phyloP scores from a whole-genome alignment of 768 basidiomycete genomes.

The Fibroporia radiculosa region DNA sequence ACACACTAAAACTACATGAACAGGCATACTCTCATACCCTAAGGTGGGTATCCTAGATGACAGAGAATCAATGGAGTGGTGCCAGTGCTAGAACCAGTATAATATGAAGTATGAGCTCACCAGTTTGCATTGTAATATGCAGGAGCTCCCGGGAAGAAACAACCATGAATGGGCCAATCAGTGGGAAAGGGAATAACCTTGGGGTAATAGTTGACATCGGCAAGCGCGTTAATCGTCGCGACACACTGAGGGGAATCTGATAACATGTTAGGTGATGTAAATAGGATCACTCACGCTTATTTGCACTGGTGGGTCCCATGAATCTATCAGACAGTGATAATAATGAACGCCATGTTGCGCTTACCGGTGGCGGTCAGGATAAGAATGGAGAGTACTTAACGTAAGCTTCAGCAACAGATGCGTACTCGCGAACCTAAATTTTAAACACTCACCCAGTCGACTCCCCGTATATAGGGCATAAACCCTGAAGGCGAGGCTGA shows the following conservation, averaged over 20 bases:
- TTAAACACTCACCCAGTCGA: conserved; percentile 1
- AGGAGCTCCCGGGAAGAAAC: neutral
- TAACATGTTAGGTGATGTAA: neutral
- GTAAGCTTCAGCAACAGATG: neutral
- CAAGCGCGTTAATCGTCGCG: neutral
- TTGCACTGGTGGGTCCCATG: too few species aligned
- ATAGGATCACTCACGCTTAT: neutral
- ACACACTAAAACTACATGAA: too few species aligned
- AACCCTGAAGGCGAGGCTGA: conserved; percentile 14
- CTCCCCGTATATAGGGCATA: conserved; percentile 12
- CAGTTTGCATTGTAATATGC: conserved; percentile 4
- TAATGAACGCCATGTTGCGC: neutral
- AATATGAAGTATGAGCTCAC: conserved; percentile 6
- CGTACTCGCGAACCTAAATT: neutral
- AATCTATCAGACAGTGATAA: too few species aligned
- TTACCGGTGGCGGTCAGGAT: neutral
- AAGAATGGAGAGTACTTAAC: neutral
- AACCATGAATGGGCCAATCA: conserved; percentile 9
- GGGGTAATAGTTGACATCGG: neutral
- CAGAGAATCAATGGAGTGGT: too few species aligned
- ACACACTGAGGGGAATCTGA: neutral
- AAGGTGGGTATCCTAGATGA: conserved; percentile 6
- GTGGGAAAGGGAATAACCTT: conserved; percentile 4
- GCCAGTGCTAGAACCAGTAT: too few species aligned
- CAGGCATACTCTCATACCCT: conserved; percentile 11